Conservation (phyloP, 2,329 filamentous ascomycete genomes). For the Epichloe brachyelytri region DNA sequence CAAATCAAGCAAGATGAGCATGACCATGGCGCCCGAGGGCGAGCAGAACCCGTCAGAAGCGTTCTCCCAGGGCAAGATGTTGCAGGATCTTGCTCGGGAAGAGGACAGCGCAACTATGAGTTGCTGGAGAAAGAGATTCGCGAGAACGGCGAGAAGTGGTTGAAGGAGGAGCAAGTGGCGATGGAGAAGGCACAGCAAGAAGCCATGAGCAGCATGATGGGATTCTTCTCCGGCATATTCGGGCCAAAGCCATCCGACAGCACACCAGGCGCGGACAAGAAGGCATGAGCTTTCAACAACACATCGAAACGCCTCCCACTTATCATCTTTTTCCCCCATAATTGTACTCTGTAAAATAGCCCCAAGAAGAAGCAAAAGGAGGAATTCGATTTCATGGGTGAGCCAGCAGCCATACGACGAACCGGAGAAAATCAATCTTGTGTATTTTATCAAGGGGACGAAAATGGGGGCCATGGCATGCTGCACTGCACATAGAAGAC, state of each 20-base stretch:
- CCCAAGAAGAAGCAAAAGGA: neutral
- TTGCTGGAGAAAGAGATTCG: slow-evolving; percentile 79
- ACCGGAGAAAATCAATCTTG: neutral
- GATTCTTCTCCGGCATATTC: slow-evolving; percentile 40
- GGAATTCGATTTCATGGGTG: neutral
- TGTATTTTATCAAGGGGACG: neutral
- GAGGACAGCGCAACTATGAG: slow-evolving; percentile 83
- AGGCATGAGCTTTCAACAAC: slow-evolving; percentile 5
- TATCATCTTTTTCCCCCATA: neutral
- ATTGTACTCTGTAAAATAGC: neutral
- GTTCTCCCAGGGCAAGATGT: slow-evolving; percentile 87
- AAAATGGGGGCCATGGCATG: neutral
- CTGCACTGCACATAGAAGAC: slow-evolving; percentile 1
- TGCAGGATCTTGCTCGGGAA: slow-evolving; percentile 89
- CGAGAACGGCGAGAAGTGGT: slow-evolving; percentile 88
- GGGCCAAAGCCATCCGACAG: slow-evolving; percentile 8
- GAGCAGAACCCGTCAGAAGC: slow-evolving; percentile 63
- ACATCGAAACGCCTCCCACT: neutral
- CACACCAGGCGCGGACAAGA: slow-evolving; percentile 6
- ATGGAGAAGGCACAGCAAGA: slow-evolving; percentile 85
- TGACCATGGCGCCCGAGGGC: slow-evolving; percentile 48
- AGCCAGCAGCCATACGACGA: neutral
- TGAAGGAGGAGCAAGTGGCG: slow-evolving; percentile 81
- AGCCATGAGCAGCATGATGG: slow-evolving; percentile 86
- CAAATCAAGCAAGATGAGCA: slow-evolving; percentile 53